phyloP scores from a whole-genome alignment of 257 asterid genomes.

The Plantago elongata region DNA sequence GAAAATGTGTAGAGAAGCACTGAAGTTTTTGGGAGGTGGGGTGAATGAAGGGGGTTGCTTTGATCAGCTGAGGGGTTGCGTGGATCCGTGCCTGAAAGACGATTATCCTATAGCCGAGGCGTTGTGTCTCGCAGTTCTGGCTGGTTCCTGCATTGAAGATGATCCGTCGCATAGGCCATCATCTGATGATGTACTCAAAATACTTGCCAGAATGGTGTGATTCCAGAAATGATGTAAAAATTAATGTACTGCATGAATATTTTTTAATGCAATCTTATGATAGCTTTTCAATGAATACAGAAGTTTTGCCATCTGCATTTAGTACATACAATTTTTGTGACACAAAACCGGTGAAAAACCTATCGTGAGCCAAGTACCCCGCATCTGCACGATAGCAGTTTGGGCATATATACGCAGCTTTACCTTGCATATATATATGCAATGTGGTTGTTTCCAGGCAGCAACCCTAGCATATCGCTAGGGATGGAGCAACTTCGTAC shows the following conservation, averaged over 20 bases:
- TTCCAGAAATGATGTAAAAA: background rate
- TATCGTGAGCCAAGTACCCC: no score
- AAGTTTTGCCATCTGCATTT: no score
- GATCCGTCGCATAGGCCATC: constrained; percentile 71
- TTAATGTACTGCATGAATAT: background rate
- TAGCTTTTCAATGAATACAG: no score
- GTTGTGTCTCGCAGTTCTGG: constrained; percentile 65
- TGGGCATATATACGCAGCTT: no score
- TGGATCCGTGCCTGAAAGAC: constrained; percentile 57
- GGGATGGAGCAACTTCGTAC: no score
- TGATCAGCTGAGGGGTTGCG: constrained; percentile 52
- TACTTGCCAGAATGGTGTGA: constrained; percentile 70
- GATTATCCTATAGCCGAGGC: constrained; percentile 78
- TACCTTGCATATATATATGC: no score
- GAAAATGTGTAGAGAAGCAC: constrained; percentile 33
- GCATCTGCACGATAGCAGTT: no score
- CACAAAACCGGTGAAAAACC: no score
- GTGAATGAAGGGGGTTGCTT: constrained; percentile 58
- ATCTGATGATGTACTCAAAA: constrained; percentile 68
- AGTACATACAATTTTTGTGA: no score
- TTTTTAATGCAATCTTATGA: no score
- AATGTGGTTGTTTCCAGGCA: no score
- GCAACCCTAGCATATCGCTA: no score
- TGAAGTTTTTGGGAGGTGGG: constrained; percentile 39
- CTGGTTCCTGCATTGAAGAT: constrained; percentile 68